A percentile compares a stretch with the other conserved stretches of the same genome.
Evolutionary conservation across 1,284 basidiomycete species (phyloP).

Genomic region (Boletus subluridellus): DNA sequence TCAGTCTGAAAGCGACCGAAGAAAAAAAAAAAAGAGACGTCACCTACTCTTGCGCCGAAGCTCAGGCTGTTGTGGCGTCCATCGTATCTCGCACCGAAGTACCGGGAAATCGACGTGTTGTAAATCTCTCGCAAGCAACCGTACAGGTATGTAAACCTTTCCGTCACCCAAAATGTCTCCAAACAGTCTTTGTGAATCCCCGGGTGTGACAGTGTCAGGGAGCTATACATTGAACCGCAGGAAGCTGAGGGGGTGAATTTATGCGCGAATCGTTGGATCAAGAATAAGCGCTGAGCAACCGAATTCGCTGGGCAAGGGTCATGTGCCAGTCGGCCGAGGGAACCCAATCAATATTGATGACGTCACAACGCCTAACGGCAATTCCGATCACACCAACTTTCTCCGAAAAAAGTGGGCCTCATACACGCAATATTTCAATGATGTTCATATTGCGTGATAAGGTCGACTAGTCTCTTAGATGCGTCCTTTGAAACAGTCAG

Average conservation of each 20-base stretch:
- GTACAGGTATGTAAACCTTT: constrained; percentile 11
- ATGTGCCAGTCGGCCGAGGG: not conserved
- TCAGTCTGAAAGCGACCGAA: not conserved
- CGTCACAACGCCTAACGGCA: not conserved
- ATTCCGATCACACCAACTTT: not conserved
- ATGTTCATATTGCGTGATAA: not conserved
- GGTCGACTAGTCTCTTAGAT: not conserved
- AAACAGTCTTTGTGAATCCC: constrained; percentile 12
- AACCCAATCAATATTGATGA: not conserved
- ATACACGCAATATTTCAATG: not conserved
- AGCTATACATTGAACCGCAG: constrained; percentile 63
- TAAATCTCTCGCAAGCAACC: constrained; percentile 55
- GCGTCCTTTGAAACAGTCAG: not conserved
- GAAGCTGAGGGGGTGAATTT: constrained; percentile 46
- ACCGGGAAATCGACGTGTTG: constrained; percentile 15
- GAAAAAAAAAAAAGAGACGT: not conserved
- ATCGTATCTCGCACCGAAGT: constrained; percentile 27
- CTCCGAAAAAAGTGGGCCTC: not conserved
- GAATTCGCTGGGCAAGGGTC: not conserved
- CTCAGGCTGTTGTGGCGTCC: constrained; percentile 53
- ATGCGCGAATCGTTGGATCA: not conserved
- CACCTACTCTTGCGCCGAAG: constrained; percentile 48
- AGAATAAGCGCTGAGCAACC: not conserved
- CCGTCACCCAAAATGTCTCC: constrained; percentile 53
- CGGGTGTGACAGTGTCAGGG: constrained; percentile 27